Percentiles rank a stretch among this genome's conserved stretches.
These are phyloP conservation scores for Populus tomentosa DNA, from an alignment of 441 rosid species.

Conservation along the genomic window DNA sequence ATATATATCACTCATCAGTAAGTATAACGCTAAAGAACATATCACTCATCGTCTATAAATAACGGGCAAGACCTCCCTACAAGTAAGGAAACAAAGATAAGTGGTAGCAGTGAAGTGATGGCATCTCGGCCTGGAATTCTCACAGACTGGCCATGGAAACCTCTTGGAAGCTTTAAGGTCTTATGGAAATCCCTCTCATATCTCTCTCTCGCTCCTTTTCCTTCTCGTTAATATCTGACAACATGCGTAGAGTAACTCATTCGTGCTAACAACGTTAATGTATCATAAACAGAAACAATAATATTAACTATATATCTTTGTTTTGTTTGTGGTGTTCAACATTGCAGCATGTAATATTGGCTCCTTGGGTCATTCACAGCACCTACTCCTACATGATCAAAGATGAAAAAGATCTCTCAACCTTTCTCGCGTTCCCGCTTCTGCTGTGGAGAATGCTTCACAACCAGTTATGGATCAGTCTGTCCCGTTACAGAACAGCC, in stretches of 20 bases:
- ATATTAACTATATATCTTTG: not conserved
- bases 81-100: too few species aligned
- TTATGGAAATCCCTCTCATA: not conserved
- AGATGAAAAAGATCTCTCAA: constrained; percentile 12
- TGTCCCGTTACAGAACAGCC: constrained; percentile 66
- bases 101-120: not conserved
- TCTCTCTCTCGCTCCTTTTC: too few species aligned
- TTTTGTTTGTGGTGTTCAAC: not conserved
- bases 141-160: constrained; percentile 30
- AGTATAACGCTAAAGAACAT: too few species aligned
- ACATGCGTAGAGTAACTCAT: not conserved
- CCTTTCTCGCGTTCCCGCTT: constrained; percentile 40
- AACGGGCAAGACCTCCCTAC: too few species aligned
- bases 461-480: constrained; percentile 74
- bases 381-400: not conserved
- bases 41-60: too few species aligned
- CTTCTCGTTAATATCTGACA: not conserved
- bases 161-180: constrained; percentile 29
- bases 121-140: constrained; percentile 29
- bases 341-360: constrained; percentile 19
- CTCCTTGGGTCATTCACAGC: constrained; percentile 11
- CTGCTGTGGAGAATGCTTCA: constrained; percentile 53
- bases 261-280: too few species aligned
- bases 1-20: too few species aligned
- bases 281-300: not conserved